phyloP scores from a whole-genome alignment of 2,329 filamentous ascomycete genomes.

The Monosporascus sp. region DNA sequence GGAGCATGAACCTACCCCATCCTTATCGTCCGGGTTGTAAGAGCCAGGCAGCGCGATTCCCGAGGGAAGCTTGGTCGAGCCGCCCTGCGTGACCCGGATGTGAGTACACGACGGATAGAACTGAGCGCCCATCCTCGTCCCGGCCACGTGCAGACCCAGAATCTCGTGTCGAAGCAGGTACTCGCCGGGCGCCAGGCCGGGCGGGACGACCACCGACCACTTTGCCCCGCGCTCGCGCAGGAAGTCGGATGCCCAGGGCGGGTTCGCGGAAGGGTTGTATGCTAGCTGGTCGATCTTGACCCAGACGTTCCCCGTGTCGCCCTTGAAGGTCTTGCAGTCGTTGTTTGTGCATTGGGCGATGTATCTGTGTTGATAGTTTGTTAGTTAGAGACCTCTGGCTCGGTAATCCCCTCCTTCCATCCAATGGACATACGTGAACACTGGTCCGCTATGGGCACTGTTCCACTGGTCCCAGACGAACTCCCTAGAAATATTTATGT shows the following conservation, averaged over 20 bases:
- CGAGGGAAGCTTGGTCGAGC: conserved; percentile 6
- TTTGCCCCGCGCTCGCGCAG: conserved; percentile 28
- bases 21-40: conserved; percentile 11
- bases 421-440: conserved; percentile 20
- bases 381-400: background rate
- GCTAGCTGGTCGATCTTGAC: conserved; percentile 32
- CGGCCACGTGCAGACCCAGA: conserved; percentile 35
- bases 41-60: conserved; percentile 13
- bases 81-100: conserved; percentile 10
- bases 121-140: conserved; percentile 34
- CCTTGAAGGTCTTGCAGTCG: conserved; percentile 27
- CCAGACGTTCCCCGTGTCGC: conserved; percentile 28
- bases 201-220: conserved; percentile 27
- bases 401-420: too few species aligned
- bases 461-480: conserved; percentile 29
- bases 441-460: conserved; percentile 27
- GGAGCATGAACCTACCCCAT: background rate
- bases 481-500: background rate
- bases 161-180: conserved; percentile 43
- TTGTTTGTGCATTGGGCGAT: conserved; percentile 28
- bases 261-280: conserved; percentile 23
- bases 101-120: conserved; percentile 37
- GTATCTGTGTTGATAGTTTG: conserved; percentile 16
- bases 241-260: conserved; percentile 30
- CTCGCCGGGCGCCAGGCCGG: conserved; percentile 22